These are phyloP conservation scores for Dipodascopsis uninucleata DNA, from an alignment of 805 yeast genomes.

Conservation along the genomic window DNA sequence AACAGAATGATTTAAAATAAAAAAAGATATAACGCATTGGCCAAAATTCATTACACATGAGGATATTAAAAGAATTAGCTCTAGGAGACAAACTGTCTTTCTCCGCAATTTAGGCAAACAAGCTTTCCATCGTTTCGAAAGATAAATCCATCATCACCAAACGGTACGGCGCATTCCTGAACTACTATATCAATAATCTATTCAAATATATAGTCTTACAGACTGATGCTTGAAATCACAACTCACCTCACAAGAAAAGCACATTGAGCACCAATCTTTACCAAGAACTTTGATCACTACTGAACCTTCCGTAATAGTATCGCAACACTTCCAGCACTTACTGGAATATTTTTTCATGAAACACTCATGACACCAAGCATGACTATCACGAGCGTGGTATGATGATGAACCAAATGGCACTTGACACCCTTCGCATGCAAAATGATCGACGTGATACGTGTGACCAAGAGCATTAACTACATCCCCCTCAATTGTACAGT, in stretches of 20 bases:
- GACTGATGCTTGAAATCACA: background rate
- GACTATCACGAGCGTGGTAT: slow-evolving; percentile 28
- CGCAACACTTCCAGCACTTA: slow-evolving; percentile 36
- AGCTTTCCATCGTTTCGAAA: slow-evolving; percentile 35
- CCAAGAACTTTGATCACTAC: slow-evolving; percentile 33
- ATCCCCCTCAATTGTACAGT: slow-evolving; percentile 34
- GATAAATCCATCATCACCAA: slow-evolving; percentile 33
- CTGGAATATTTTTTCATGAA: slow-evolving; percentile 29
- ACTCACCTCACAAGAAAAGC: slow-evolving; percentile 34
- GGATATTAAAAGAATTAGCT: too few relatives aligned
- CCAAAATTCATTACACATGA: too few relatives aligned
- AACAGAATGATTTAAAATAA: too few relatives aligned
- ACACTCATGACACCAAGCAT: slow-evolving; percentile 32
- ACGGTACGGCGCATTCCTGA: slow-evolving; percentile 32
- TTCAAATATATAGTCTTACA: background rate
- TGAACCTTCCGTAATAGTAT: slow-evolving; percentile 23
- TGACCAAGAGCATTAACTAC: slow-evolving; percentile 33
- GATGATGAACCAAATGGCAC: slow-evolving; percentile 26
- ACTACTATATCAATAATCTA: slow-evolving; percentile 11
- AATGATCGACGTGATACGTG: slow-evolving; percentile 35
- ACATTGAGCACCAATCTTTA: slow-evolving; percentile 34
- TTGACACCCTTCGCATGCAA: slow-evolving; percentile 35
- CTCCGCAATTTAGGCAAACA: slow-evolving; percentile 33
- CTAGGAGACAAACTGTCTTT: slow-evolving; percentile 8
- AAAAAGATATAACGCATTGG: too few relatives aligned